These are phyloP conservation scores for Cyberlindnera misumaiensis DNA, from an alignment of 805 yeast species.

Conservation along the genomic window DNA sequence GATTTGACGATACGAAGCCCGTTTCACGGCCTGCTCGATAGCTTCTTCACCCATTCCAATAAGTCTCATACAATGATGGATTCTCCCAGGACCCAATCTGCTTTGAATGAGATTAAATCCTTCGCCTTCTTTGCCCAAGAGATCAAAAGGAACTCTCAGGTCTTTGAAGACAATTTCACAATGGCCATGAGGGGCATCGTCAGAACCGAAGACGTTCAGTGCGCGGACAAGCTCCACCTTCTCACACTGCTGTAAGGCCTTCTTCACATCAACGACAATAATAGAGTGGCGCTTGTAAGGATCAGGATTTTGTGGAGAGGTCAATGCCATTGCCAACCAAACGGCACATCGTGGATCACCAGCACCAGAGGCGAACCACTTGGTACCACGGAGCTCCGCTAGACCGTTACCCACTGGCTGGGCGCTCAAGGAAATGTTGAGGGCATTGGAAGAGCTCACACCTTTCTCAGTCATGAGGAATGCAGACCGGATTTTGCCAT, in stretches of 20 bases:
- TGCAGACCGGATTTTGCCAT: conserved; percentile 52
- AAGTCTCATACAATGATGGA: conserved; percentile 63
- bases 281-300: conserved; percentile 51
- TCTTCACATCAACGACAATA: conserved; percentile 44
- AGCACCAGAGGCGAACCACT: conserved; percentile 70
- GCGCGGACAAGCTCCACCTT: conserved; percentile 44
- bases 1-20: conserved; percentile 47
- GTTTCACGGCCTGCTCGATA: conserved; percentile 36
- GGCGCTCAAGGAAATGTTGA: conserved; percentile 47
- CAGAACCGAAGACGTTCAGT: conserved; percentile 49
- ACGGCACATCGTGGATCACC: conserved; percentile 54
- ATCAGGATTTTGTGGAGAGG: conserved; percentile 19
- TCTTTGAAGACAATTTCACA: conserved; percentile 48
- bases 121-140: conserved; percentile 42
- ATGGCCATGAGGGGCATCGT: conserved; percentile 71
- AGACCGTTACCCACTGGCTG: conserved; percentile 32
- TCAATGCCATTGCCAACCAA: conserved; percentile 26
- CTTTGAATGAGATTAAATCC: conserved; percentile 62
- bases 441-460: conserved; percentile 54
- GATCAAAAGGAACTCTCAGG: conserved; percentile 38
- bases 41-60: conserved; percentile 58
- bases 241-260: conserved; percentile 40
- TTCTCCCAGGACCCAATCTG: conserved; percentile 62
- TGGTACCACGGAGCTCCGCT: conserved; percentile 50
- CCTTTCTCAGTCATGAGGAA: conserved; percentile 62